These are phyloP conservation scores for Tarenaya hassleriana DNA, from an alignment of 345 rosid species.

Conservation along the genomic window DNA sequence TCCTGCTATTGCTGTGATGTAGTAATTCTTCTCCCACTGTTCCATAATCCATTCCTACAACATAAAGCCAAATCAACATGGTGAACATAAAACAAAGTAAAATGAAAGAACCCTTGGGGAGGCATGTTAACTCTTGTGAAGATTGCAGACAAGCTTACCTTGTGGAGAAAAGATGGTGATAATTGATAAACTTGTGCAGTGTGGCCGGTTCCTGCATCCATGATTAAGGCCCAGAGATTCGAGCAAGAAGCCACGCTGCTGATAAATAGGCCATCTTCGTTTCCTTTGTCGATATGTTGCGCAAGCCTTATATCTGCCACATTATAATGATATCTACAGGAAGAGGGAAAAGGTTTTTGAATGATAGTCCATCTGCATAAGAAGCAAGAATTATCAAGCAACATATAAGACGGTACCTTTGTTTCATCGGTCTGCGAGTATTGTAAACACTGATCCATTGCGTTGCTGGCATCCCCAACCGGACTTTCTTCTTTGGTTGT, in stretches of 20 bases:
- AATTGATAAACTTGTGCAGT: slow-evolving; percentile 76
- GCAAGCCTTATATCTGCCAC: slow-evolving; percentile 73
- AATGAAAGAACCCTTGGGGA: slow-evolving; percentile 3
- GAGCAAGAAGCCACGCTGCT: slow-evolving; percentile 90
- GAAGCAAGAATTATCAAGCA: slow-evolving; percentile 12
- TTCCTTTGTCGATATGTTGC: slow-evolving; percentile 84
- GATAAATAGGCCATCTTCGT: slow-evolving; percentile 79
- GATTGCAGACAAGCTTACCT: slow-evolving; percentile 44
- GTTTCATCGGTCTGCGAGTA: slow-evolving; percentile 96
- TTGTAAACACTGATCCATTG: slow-evolving; percentile 97
- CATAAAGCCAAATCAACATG: slow-evolving; percentile 10
- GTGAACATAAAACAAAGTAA: slow-evolving; percentile 2
- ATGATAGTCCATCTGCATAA: slow-evolving; percentile 3
- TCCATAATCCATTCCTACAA: slow-evolving; percentile 95
- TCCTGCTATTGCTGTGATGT: slow-evolving; percentile 94
- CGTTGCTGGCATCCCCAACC: slow-evolving; percentile 98
- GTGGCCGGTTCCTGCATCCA: slow-evolving; percentile 96
- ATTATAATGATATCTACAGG: slow-evolving; percentile 84
- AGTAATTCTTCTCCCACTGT: slow-evolving; percentile 94
- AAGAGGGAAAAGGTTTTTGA: slow-evolving; percentile 15
- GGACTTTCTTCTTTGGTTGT: slow-evolving; percentile 89
- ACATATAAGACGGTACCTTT: slow-evolving; percentile 44
- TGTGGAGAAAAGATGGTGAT: slow-evolving; percentile 70
- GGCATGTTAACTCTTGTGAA: slow-evolving; percentile 18
- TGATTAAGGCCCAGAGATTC: slow-evolving; percentile 91